These are phyloP conservation scores for Nicotiana knightiana DNA, from an alignment of 257 asterid genomes.

Conservation along the genomic window DNA sequence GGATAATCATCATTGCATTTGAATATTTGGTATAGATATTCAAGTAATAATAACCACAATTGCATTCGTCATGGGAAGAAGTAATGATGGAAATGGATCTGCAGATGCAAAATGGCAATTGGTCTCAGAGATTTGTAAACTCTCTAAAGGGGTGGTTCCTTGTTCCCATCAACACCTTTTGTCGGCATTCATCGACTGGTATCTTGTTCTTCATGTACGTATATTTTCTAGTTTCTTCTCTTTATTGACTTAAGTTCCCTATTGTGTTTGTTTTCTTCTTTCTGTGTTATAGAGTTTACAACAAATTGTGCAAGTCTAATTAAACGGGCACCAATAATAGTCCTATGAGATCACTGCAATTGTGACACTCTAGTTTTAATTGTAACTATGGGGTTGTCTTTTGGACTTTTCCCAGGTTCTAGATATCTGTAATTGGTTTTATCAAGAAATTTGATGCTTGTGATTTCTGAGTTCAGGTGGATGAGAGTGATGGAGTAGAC, in stretches of 20 bases:
- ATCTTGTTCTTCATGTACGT: slow-evolving; percentile 59
- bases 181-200: slow-evolving; percentile 54
- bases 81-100: slow-evolving; percentile 23
- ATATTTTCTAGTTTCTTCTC: neutral
- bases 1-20: neutral
- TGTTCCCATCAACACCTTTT: slow-evolving; percentile 33
- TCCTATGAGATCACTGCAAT: slow-evolving; percentile 1
- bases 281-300: too few relatives aligned
- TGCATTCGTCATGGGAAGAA: slow-evolving; percentile 24
- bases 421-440: neutral
- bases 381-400: too few relatives aligned
- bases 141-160: slow-evolving; percentile 29
- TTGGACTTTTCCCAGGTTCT: neutral
- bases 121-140: slow-evolving; percentile 41
- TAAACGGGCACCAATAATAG: too few relatives aligned
- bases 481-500: slow-evolving; percentile 47
- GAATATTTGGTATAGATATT: neutral
- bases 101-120: slow-evolving; percentile 34
- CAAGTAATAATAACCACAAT: neutral
- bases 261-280: neutral
- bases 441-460: neutral
- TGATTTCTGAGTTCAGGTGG: slow-evolving; percentile 33
- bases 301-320: too few relatives aligned
- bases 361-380: neutral
- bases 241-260: neutral